Conservation (phyloP, 169 alveolate genomes). For the Ichthyophthirius multifiliis region DNA sequence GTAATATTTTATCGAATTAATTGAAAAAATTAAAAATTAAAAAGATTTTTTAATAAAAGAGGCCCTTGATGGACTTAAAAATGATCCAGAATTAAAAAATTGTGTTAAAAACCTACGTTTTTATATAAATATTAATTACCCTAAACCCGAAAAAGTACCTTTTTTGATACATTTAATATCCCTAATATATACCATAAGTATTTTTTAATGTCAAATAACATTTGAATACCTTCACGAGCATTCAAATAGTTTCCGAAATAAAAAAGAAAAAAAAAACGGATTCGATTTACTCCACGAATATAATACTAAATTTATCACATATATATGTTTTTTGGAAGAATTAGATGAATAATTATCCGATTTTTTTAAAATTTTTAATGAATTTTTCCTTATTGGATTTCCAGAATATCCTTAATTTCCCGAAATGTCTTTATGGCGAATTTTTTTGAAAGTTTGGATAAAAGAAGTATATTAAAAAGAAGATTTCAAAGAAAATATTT, state of each 20-base stretch:
- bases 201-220: too few relatives aligned
- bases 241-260: too few relatives aligned
- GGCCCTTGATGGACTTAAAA: too few relatives aligned
- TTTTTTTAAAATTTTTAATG: background rate
- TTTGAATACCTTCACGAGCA: conserved; percentile 16
- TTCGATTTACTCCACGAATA: conserved; percentile 7
- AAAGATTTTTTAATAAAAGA: too few relatives aligned
- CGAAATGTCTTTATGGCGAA: conserved; percentile 3
- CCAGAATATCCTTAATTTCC: conserved; percentile 3
- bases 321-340: background rate
- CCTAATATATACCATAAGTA: too few relatives aligned
- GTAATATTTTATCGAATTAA: too few relatives aligned
- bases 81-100: too few relatives aligned
- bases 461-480: background rate
- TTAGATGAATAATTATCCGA: background rate
- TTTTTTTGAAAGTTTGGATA: background rate
- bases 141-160: too few relatives aligned
- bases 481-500: background rate
- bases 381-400: background rate
- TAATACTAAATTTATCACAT: background rate
- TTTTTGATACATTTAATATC: too few relatives aligned
- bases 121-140: too few relatives aligned
- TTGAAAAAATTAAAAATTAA: too few relatives aligned
- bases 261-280: background rate
- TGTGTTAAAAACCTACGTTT: too few relatives aligned